Evolutionary conservation across 2,329 filamentous ascomycete species (phyloP).

Genomic region (Aureobasidium musti): DNA sequence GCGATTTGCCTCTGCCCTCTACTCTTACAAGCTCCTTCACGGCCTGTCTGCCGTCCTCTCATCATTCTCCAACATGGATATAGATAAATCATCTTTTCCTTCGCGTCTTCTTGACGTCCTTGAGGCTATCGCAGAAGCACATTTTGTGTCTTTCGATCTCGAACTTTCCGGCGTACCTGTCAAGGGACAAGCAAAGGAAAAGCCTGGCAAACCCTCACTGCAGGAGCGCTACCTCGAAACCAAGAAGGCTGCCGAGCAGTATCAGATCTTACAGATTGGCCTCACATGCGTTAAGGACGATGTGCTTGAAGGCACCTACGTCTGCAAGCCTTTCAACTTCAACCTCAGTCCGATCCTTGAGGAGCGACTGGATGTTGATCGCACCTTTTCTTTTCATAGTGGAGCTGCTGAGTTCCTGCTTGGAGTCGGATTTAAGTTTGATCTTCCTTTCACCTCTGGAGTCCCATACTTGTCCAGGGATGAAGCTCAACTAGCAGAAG

Average conservation of each 20-base stretch:
- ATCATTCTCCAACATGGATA: constrained; percentile 54
- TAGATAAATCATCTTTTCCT: constrained; percentile 54
- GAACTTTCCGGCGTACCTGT: constrained; percentile 65
- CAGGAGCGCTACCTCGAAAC: constrained; percentile 63
- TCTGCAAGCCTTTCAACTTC: constrained; percentile 65
- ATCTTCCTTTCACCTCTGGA: constrained; percentile 57
- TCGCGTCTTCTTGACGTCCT: constrained; percentile 58
- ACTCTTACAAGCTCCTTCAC: not conserved
- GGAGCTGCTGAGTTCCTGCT: constrained; percentile 64
- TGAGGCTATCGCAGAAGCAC: constrained; percentile 58
- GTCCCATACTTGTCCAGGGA: constrained; percentile 64
- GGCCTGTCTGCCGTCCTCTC: not conserved
- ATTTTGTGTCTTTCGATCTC: constrained; percentile 66
- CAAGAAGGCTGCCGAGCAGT: constrained; percentile 62
- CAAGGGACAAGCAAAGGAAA: constrained; percentile 40
- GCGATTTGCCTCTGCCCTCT: constrained; percentile 10
- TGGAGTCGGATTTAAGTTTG: constrained; percentile 60
- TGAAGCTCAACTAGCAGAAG: constrained; percentile 55
- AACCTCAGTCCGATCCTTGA: constrained; percentile 59
- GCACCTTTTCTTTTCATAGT: constrained; percentile 61
- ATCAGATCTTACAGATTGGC: constrained; percentile 67
- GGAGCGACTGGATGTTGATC: constrained; percentile 58
- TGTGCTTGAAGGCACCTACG: constrained; percentile 56
- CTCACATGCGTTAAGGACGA: constrained; percentile 65
- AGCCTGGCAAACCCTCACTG: constrained; percentile 53